Evolutionary conservation across 306 rosid species (phyloP), one percentile per base, ranked within the genome.

Genomic region (Quercus aquifolioides): DNA sequence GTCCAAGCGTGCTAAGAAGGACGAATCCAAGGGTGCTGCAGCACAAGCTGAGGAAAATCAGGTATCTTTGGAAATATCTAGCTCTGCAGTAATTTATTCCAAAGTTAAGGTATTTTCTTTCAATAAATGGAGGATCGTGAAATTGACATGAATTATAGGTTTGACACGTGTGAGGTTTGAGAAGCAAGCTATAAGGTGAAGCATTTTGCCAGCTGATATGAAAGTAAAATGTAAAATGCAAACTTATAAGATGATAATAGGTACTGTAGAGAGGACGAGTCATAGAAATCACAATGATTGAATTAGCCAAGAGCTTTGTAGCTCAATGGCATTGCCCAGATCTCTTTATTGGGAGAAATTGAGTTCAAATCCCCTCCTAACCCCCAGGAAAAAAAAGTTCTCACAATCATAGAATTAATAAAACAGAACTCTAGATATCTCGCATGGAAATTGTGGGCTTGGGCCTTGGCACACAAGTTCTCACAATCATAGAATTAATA

Each of bases 11-110:
- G 85, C 92, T 74, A 95, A 85, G 73, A 95, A 91, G 90, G 98
- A 92, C 79, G 98, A 95, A 75, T 49, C 90, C 20, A 95, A 89
- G 86, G 89, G 88, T 79, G 59, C 81, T 46, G 84, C 82, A 5
- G 94, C 83, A 81, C 97, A 89, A 74, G 84, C 60, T 74, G 99
- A 89, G 82, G 99, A 86, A 88, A 91, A 87, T 89, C 99, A 92
- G 97, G 97, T 91, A 81, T 76, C 73, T 51, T 79, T 78, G 74
- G 7, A 68, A 31, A 54, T 60, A 59, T 71, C 72, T 76, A 31
- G 57, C 84, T 87, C 77, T 49, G 69, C 38, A 25, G 38, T 19
- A 33, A 70, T 59, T 73, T 70, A 5, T 65, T 68, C 67, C 75
- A 33, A 21, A 9, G 31, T 67, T 74, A 5, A 17, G 33, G 28